Evolutionary conservation across 306 rosid genomes (phyloP).

Genomic region (Oemleria cerasiformis): DNA sequence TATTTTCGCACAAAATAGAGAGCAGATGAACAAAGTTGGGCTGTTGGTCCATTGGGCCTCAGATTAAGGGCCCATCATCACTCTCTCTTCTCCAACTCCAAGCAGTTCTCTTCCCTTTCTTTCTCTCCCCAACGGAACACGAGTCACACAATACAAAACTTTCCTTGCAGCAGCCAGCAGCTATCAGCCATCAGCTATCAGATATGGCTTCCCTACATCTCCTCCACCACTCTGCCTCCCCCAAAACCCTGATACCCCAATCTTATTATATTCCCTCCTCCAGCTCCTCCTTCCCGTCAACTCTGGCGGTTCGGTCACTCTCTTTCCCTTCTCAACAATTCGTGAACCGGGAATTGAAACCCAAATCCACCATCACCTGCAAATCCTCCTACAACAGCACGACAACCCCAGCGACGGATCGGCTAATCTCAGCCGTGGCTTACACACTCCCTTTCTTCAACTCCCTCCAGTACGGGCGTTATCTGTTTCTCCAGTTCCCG

Average conservation of each 20-base stretch:
- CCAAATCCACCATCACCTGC: slow-evolving; percentile 33
- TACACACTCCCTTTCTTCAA: slow-evolving; percentile 91
- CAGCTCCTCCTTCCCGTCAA: not conserved
- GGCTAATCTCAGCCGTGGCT: slow-evolving; percentile 71
- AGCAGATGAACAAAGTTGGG: no score
- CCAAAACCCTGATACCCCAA: slow-evolving; percentile 17
- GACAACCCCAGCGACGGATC: slow-evolving; percentile 53
- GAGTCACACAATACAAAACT: not conserved
- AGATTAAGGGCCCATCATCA: no score
- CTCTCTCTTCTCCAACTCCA: not conserved
- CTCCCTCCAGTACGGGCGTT: slow-evolving; percentile 78
- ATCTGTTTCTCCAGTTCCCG: slow-evolving; percentile 57
- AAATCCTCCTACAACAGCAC: slow-evolving; percentile 31
- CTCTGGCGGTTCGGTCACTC: not conserved
- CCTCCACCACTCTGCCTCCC: slow-evolving; percentile 28
- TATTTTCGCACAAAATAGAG: no score
- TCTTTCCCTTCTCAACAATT: slow-evolving; percentile 13
- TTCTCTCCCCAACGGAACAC: not conserved
- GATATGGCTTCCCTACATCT: slow-evolving; percentile 42
- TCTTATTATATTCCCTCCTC: no score
- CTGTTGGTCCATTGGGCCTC: no score
- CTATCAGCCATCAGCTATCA: not conserved
- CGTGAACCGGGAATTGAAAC: not conserved
- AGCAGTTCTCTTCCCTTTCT: not conserved
- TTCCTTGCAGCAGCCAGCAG: not conserved